Percentiles rank a stretch among this genome's conserved stretches.
Evolutionary conservation across 2,329 filamentous ascomycete genomes (phyloP).

Genomic region (Pseudogymnoascus sp.): DNA sequence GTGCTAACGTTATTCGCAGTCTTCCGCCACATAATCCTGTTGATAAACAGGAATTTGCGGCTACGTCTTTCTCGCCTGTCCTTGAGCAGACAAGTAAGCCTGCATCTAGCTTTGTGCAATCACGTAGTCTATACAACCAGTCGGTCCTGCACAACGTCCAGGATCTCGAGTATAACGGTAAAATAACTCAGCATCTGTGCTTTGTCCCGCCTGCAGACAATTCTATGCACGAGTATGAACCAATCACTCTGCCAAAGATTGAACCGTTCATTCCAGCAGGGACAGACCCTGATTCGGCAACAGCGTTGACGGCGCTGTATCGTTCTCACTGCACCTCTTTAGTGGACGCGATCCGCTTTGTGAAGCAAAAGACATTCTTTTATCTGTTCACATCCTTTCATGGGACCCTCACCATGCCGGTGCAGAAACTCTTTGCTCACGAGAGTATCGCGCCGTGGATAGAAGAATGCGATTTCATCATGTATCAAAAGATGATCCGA

Average conservation of each 20-base stretch:
- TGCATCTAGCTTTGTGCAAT: conserved; percentile 27
- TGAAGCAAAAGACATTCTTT: conserved; percentile 95
- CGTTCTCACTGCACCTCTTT: conserved; percentile 91
- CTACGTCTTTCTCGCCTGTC: conserved; percentile 18
- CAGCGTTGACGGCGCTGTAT: conserved; percentile 80
- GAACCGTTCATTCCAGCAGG: conserved; percentile 70
- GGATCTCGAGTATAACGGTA: conserved; percentile 52
- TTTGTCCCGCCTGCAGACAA: conserved; percentile 54
- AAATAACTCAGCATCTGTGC: conserved; percentile 51
- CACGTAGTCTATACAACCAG: conserved; percentile 52
- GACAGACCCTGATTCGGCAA: conserved; percentile 80
- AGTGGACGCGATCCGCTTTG: conserved; percentile 90
- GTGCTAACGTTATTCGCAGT: conserved; percentile 18
- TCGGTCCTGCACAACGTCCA: conserved; percentile 50
- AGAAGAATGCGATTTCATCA: conserved; percentile 86
- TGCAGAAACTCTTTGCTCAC: conserved; percentile 84
- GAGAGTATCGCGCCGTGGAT: conserved; percentile 84
- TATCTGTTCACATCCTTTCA: conserved; percentile 92
- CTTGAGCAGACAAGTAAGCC: neutral
- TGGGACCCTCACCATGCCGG: conserved; percentile 91
- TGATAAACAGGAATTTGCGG: neutral
- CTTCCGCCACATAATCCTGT: neutral
- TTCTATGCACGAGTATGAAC: conserved; percentile 55
- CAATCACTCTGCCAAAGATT: conserved; percentile 78
- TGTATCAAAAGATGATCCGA: conserved; percentile 95